Evolutionary conservation across 148 eudicot genomes (phyloP).

Genomic region (Tetragonia tetragonoides): DNA sequence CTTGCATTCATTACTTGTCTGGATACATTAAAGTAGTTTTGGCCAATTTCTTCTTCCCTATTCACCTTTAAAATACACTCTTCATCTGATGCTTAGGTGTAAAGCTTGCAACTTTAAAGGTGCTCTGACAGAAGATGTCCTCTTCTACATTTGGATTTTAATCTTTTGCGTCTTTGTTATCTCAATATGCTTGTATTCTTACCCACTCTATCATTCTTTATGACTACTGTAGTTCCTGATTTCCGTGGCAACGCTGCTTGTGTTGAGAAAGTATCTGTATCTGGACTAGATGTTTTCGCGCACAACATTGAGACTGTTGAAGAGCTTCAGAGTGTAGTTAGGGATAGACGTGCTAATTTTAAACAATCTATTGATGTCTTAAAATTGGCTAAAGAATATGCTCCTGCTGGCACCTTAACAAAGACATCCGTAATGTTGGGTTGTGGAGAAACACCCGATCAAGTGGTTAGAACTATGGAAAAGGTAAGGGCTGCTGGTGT

Average conservation of each 20-base stretch:
- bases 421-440: conserved; percentile 96
- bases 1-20: background rate
- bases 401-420: conserved; percentile 90
- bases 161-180: background rate
- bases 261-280: conserved; percentile 84
- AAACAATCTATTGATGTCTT: conserved; percentile 87
- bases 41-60: background rate
- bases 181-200: background rate
- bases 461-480: conserved; percentile 90
- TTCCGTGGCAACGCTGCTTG: conserved; percentile 77
- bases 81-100: background rate
- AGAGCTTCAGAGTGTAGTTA: conserved; percentile 81
- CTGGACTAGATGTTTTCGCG: conserved; percentile 89
- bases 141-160: background rate
- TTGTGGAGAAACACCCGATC: conserved; percentile 95
- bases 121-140: background rate
- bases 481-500: conserved; percentile 98
- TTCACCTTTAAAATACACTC: background rate
- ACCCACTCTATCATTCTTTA: background rate
- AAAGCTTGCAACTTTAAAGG: background rate
- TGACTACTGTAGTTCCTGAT: conserved; percentile 73
- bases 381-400: conserved; percentile 73
- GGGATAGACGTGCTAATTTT: conserved; percentile 95
- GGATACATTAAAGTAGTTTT: background rate
- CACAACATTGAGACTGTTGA: conserved; percentile 98